phyloP scores from a whole-genome alignment of 331 rosid genomes.

The Pyracantha coccinea region DNA sequence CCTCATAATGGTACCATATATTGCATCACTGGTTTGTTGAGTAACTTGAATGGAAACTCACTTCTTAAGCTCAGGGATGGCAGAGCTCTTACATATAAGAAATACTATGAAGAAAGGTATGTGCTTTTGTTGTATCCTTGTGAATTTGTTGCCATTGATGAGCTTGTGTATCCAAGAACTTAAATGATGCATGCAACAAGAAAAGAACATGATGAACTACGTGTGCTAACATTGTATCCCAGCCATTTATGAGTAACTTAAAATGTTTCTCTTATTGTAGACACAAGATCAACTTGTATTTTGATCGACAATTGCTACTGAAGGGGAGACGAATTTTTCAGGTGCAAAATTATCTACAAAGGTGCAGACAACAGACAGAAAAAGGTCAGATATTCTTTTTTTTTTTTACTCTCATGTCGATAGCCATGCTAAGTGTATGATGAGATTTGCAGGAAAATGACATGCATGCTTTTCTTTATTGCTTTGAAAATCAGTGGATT shows the following conservation, averaged over 20 bases:
- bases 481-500: no score
- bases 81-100: slow-evolving; percentile 41
- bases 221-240: background rate
- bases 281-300: slow-evolving; percentile 40
- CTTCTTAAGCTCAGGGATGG: slow-evolving; percentile 24
- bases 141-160: background rate
- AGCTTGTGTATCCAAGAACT: no score
- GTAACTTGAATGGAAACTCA: slow-evolving; percentile 52
- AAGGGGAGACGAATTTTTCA: slow-evolving; percentile 42
- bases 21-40: slow-evolving; percentile 35
- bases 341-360: slow-evolving; percentile 42
- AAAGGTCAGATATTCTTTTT: slow-evolving; percentile 36
- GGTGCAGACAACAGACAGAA: slow-evolving; percentile 29
- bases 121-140: slow-evolving; percentile 3
- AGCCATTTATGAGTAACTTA: background rate
- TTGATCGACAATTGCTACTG: slow-evolving; percentile 39
- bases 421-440: no score
- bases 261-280: slow-evolving; percentile 29
- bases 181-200: no score
- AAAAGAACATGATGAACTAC: no score
- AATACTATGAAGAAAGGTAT: slow-evolving; percentile 42
- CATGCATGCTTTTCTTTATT: no score
- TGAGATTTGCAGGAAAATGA: no score
- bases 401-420: background rate
- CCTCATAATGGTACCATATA: slow-evolving; percentile 59